phyloP scores from a whole-genome alignment of 441 rosid genomes.

The Hura crepitans region DNA sequence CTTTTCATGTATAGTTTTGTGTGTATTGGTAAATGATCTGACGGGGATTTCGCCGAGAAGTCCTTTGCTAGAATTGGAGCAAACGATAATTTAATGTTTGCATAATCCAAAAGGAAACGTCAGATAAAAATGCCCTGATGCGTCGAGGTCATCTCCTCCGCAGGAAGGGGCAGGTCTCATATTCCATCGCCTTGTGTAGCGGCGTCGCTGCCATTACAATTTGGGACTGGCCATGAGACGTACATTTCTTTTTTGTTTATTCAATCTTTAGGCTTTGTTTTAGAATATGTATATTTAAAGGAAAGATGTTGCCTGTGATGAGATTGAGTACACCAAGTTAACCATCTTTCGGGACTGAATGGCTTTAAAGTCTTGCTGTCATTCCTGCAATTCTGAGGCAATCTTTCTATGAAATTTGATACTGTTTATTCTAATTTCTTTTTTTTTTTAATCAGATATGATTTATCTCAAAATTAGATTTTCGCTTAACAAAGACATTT shows the following conservation, averaged over 20 bases:
- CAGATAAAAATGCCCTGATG: conserved; percentile 25
- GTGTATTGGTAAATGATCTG: neutral
- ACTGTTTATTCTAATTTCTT: too few relatives aligned
- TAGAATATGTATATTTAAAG: neutral
- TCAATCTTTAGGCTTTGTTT: too few relatives aligned
- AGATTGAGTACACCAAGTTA: neutral
- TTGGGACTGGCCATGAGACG: conserved; percentile 58
- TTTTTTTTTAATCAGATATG: too few relatives aligned
- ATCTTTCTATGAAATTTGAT: too few relatives aligned
- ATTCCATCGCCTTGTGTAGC: conserved; percentile 60
- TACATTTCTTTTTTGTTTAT: conserved; percentile 17
- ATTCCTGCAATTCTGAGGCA: neutral
- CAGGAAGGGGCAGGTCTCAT: conserved; percentile 34
- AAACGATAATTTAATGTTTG: too few relatives aligned
- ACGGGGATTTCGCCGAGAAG: neutral
- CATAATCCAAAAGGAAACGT: conserved; percentile 37
- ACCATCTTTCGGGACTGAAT: conserved; percentile 9
- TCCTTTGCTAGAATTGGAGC: too few relatives aligned
- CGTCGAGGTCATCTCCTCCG: conserved; percentile 26
- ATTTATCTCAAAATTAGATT: too few relatives aligned
- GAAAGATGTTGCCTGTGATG: neutral
- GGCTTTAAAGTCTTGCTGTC: neutral
- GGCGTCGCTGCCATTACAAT: conserved; percentile 49
- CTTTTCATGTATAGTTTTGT: neutral
- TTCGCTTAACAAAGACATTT: too few relatives aligned